Percentiles rank a stretch among this genome's conserved stretches.
phyloP scores from a whole-genome alignment of 2,329 filamentous ascomycete genomes.

The Dactylellina drechsleri region DNA sequence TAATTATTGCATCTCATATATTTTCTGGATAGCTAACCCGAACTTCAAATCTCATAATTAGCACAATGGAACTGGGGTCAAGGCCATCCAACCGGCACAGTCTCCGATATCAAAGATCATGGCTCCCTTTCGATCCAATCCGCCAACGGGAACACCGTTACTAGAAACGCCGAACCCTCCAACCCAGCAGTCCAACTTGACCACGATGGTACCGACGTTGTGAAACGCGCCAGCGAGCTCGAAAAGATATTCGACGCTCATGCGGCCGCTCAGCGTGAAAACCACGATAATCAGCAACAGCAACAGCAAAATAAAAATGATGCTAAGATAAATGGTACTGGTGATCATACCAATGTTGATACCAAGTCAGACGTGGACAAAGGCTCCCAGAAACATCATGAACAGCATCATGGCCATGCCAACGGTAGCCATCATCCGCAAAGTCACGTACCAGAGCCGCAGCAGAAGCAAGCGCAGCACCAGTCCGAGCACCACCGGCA shows the following conservation, averaged over 20 bases:
- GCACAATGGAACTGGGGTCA: conserved; percentile 73
- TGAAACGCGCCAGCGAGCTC: conserved; percentile 69
- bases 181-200: conserved; percentile 72
- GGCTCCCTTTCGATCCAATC: conserved; percentile 72
- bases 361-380: too few species aligned
- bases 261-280: not conserved
- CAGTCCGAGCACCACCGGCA: conserved; percentile 19
- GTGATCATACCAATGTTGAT: too few species aligned
- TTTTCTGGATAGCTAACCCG: too few species aligned
- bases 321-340: not conserved
- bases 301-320: not conserved
- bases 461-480: conserved; percentile 25
- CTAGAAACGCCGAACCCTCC: conserved; percentile 70
- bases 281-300: not conserved
- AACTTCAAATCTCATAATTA: conserved; percentile 58
- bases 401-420: not conserved
- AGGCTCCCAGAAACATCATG: not conserved
- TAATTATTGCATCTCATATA: too few species aligned
- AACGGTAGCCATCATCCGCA: not conserved
- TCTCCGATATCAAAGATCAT: conserved; percentile 68
- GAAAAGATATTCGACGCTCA: conserved; percentile 18
- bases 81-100: conserved; percentile 68
- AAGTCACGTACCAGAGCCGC: conserved; percentile 5
- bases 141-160: conserved; percentile 71
- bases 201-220: conserved; percentile 69